A percentile compares a stretch with the other conserved stretches of the same genome.
Evolutionary conservation across 345 rosid species (phyloP).

Genomic region (Noccaea bulbosa): DNA sequence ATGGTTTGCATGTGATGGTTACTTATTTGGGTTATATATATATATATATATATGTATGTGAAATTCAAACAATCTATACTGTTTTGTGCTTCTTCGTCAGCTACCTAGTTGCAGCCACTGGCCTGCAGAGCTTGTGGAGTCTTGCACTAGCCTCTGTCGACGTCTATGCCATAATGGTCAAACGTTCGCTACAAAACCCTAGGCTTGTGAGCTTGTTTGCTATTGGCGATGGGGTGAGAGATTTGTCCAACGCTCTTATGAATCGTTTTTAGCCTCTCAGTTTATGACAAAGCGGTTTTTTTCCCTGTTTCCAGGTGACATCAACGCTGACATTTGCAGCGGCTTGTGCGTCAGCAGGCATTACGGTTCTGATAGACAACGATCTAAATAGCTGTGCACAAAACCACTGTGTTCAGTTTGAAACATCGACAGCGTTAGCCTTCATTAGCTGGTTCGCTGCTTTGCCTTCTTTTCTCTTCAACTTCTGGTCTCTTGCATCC

Average conservation of each 20-base stretch:
- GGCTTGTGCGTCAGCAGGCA: constrained; percentile 88
- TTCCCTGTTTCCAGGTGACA: constrained; percentile 51
- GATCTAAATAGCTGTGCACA: constrained; percentile 59
- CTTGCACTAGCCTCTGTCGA: constrained; percentile 65
- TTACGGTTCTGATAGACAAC: constrained; percentile 65
- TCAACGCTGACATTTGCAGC: constrained; percentile 82
- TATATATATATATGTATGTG: too few relatives aligned
- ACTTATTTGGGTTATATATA: too few relatives aligned
- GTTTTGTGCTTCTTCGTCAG: constrained; percentile 48
- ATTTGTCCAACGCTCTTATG: neutral
- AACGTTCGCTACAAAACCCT: constrained; percentile 64
- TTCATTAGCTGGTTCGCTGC: constrained; percentile 75
- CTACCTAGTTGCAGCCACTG: constrained; percentile 73
- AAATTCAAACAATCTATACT: neutral
- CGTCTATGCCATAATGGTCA: constrained; percentile 68
- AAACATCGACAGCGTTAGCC: constrained; percentile 77
- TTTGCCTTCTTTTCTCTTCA: constrained; percentile 69
- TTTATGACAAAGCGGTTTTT: neutral
- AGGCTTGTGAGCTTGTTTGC: constrained; percentile 57
- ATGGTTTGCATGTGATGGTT: too few relatives aligned
- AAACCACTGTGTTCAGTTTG: constrained; percentile 69
- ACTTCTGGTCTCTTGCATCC: constrained; percentile 84
- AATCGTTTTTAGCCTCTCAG: neutral
- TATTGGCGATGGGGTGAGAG: constrained; percentile 84
- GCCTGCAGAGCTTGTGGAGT: constrained; percentile 87